phyloP scores from a whole-genome alignment of 345 rosid genomes.

The Populus tremula region DNA sequence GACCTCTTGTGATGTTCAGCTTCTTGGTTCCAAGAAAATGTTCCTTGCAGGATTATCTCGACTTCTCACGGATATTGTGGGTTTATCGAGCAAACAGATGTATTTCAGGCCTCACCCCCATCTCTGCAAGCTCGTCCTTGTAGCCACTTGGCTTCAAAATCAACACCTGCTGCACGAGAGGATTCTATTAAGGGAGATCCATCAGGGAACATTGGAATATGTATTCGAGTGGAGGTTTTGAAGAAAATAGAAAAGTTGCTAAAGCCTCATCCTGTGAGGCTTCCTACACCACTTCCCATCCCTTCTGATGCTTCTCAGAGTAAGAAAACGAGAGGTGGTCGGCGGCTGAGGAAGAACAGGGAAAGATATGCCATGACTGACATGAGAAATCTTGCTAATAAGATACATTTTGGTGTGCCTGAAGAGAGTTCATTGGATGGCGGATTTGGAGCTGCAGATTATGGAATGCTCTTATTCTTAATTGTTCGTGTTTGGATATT shows the following conservation, averaged over 20 bases:
- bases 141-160: slow-evolving; percentile 51
- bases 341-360: slow-evolving; percentile 4
- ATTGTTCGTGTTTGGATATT: no score
- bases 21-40: no score
- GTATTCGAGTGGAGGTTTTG: slow-evolving; percentile 49
- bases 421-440: slow-evolving; percentile 88
- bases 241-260: slow-evolving; percentile 87
- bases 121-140: neutral
- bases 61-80: neutral
- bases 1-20: no score
- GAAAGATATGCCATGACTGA: slow-evolving; percentile 10
- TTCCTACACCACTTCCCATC: slow-evolving; percentile 49
- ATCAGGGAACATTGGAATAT: slow-evolving; percentile 40
- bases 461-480: slow-evolving; percentile 74
- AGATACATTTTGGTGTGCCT: slow-evolving; percentile 53
- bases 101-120: slow-evolving; percentile 5
- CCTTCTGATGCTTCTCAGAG: neutral
- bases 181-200: slow-evolving; percentile 16
- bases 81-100: neutral
- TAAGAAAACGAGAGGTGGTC: slow-evolving; percentile 9
- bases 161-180: slow-evolving; percentile 64
- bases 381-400: slow-evolving; percentile 6
- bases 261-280: slow-evolving; percentile 84
- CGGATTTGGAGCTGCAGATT: slow-evolving; percentile 69
- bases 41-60: no score